Percentiles rank a stretch among this genome's conserved stretches.
phyloP scores from a whole-genome alignment of 148 eudicot species.

The Spergularia bocconei region DNA sequence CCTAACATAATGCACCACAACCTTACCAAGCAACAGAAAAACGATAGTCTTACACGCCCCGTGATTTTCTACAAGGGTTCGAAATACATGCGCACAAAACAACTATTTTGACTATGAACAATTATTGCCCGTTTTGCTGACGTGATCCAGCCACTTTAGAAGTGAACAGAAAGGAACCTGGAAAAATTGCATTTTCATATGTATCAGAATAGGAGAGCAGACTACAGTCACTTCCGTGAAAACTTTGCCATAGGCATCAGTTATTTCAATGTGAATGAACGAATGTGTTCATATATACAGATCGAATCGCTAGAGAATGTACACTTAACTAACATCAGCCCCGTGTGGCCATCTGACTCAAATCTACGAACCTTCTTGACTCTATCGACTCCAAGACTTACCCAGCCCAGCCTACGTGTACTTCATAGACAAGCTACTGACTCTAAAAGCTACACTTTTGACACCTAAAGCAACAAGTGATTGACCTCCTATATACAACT shows the following conservation, averaged over 20 bases:
- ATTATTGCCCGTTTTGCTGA: no score
- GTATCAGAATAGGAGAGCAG: no score
- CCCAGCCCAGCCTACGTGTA: not conserved
- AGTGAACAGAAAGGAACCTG: no score
- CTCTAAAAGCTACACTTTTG: constrained; percentile 1
- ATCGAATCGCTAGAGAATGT: not conserved
- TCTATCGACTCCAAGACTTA: not conserved
- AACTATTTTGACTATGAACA: no score
- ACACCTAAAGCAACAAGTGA: not conserved
- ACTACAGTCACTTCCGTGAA: no score
- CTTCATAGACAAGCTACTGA: not conserved
- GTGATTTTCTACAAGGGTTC: no score
- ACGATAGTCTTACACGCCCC: no score
- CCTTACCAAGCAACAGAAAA: no score
- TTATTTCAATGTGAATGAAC: constrained; percentile 5
- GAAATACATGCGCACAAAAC: no score
- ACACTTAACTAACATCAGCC: not conserved
- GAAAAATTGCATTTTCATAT: no score
- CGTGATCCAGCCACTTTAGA: no score
- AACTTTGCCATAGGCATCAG: not conserved
- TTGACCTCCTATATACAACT: not conserved
- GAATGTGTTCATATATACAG: constrained; percentile 11
- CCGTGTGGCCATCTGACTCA: not conserved
- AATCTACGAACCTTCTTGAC: not conserved
- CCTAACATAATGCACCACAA: no score